Base-by-base conservation (phyloP, 306 rosid genomes). In the Cyclanthera cordifolia region DNA sequence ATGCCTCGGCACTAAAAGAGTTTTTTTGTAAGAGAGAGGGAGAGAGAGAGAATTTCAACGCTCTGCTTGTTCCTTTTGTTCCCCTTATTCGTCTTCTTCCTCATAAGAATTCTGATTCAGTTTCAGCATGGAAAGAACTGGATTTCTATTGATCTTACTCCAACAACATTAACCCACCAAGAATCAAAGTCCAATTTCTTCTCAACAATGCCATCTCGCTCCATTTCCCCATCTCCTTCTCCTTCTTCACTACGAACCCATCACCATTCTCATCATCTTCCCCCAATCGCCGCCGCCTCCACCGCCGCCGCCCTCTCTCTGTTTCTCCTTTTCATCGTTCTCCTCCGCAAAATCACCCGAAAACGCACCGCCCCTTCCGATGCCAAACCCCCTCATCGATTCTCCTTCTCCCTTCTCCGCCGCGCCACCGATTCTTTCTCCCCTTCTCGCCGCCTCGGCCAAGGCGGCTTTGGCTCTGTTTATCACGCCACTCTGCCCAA, bases 391-490 rank as follows among this genome's bases (percentile, higher is more conserved):
- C 95, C 99, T 0, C 83, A 82, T 72, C 88, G 85, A n/a, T 70
- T 79, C 83, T 68, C 95, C 23, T 93, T 77, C 82, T 72, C 95
- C 74, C 57, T 78, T 70, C 91, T 94, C 80, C 90, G 88, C 73
- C 97, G 86, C 10, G 95, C 99, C 76, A 94, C 99, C 25, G 58
- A 73, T 66, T 90, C 95, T 2, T 94, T 94, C 84, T 78, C 97
- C 59, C 37, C 81, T 32, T 39, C 79, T 8, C 81, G 78, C 75
- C 90, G 86, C 16, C 85, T 94, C 19, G 99, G 99, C 41, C 87
- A 86, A 0, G 99, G 99, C 2, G 99, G 97, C 10, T 94, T 82
- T 48, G 99, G 99, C n/a, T 82, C 95, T 16, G 99, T 94, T 8
- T 94, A 72, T 74, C 72, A 82, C 23, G 99, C 95, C 1, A 64